Evolutionary conservation across 139 green algal genomes (phyloP).

Genomic region (Desmodesmus armatus): DNA sequence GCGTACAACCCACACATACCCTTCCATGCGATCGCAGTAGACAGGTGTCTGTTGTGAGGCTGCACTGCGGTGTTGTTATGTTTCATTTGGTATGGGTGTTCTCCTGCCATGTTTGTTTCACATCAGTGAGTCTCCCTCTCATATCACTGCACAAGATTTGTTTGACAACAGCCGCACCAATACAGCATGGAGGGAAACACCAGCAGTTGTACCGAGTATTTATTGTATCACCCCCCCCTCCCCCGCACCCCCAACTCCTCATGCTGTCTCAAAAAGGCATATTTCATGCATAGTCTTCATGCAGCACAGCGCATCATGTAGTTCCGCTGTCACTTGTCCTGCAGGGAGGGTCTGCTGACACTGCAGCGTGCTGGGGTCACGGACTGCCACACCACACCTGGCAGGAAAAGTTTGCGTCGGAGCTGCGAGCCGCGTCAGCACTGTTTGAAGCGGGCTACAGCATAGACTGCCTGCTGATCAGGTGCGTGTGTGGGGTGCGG

Average conservation of each 20-base stretch:
- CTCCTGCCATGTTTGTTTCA: too few relatives aligned
- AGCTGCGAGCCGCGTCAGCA: constrained; percentile 20
- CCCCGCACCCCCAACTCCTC: too few relatives aligned
- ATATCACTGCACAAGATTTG: neutral
- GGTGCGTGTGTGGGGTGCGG: neutral
- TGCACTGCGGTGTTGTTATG: too few relatives aligned
- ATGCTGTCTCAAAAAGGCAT: too few relatives aligned
- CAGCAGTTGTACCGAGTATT: too few relatives aligned
- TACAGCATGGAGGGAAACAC: too few relatives aligned
- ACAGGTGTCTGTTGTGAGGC: constrained; percentile 3
- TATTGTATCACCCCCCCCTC: too few relatives aligned
- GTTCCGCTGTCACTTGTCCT: neutral
- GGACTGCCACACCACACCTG: constrained; percentile 12
- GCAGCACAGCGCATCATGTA: neutral
- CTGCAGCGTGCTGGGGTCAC: neutral
- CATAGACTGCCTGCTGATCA: constrained; percentile 30
- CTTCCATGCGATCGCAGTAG: constrained; percentile 26
- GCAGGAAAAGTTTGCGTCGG: constrained; percentile 29
- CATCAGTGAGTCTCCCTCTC: too few relatives aligned
- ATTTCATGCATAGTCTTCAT: too few relatives aligned
- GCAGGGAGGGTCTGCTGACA: constrained; percentile 13
- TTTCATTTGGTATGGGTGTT: too few relatives aligned
- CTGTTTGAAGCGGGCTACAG: constrained; percentile 15
- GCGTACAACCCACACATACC: constrained; percentile 30
- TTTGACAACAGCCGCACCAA: neutral